phyloP scores from a whole-genome alignment of 805 yeast genomes.

The Starmerella khaoyaiensis region DNA sequence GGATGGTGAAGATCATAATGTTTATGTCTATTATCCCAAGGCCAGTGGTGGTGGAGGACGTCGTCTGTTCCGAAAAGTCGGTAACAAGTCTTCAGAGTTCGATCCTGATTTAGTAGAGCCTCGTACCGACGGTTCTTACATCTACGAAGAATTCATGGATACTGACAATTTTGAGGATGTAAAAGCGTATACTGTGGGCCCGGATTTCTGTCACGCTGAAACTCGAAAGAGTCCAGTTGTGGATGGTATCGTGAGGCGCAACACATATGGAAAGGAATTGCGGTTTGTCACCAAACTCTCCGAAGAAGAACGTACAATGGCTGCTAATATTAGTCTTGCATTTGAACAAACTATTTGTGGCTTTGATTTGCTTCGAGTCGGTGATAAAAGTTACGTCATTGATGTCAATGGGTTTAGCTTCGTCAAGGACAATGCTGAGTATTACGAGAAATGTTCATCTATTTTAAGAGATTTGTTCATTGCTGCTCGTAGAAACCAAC shows the following conservation, averaged over 20 bases:
- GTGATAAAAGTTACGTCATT: slow-evolving; percentile 80
- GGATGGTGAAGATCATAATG: slow-evolving; percentile 97
- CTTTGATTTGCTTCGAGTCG: slow-evolving; percentile 80
- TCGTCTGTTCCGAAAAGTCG: slow-evolving; percentile 83
- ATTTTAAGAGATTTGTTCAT: slow-evolving; percentile 65
- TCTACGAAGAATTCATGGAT: slow-evolving; percentile 92
- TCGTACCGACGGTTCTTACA: slow-evolving; percentile 78
- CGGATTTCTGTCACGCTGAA: slow-evolving; percentile 87
- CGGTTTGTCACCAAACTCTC: slow-evolving; percentile 74
- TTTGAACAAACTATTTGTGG: slow-evolving; percentile 96
- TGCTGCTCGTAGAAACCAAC: slow-evolving; percentile 38
- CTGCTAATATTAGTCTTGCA: slow-evolving; percentile 54
- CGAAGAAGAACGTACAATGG: slow-evolving; percentile 66
- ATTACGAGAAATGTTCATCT: slow-evolving; percentile 71
- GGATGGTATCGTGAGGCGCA: slow-evolving; percentile 96
- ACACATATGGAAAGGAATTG: slow-evolving; percentile 94
- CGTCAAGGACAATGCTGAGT: slow-evolving; percentile 79
- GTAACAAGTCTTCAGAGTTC: slow-evolving; percentile 91
- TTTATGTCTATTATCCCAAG: slow-evolving; percentile 77
- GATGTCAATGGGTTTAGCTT: slow-evolving; percentile 98
- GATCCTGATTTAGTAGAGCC: slow-evolving; percentile 67
- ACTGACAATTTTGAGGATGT: slow-evolving; percentile 98
- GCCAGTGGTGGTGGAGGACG: slow-evolving; percentile 97
- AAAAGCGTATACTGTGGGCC: slow-evolving; percentile 94
- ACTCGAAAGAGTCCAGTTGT: slow-evolving; percentile 97